phyloP scores from a whole-genome alignment of 2,329 filamentous ascomycete genomes.

The Claviceps pusilla region DNA sequence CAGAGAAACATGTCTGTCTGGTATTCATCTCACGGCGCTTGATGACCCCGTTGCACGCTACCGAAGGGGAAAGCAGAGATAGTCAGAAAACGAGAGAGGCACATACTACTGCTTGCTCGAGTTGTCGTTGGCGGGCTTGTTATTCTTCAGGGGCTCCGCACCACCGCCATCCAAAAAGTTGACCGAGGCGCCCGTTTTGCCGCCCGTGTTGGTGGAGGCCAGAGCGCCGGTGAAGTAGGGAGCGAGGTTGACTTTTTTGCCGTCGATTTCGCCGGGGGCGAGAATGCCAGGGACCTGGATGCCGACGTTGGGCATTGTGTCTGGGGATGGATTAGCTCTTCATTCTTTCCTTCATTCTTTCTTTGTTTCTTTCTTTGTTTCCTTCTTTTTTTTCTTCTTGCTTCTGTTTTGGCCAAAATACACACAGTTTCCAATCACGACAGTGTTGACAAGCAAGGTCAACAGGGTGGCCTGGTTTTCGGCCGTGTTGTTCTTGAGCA shows the following conservation, averaged over 20 bases:
- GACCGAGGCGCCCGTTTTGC: conserved; percentile 27
- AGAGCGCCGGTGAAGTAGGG: conserved; percentile 45
- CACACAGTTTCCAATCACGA: conserved; percentile 45
- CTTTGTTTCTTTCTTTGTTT: too few relatives aligned
- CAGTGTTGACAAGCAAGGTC: conserved; percentile 45
- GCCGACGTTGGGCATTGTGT: conserved; percentile 37
- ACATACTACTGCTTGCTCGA: conserved; percentile 28
- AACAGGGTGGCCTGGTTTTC: conserved; percentile 41
- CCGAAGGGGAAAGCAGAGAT: too few relatives aligned
- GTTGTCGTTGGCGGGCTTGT: conserved; percentile 35
- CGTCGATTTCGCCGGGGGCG: conserved; percentile 32
- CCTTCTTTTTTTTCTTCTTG: too few relatives aligned
- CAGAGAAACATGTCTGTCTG: not conserved
- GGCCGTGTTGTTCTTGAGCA: conserved; percentile 43
- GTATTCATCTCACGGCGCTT: not conserved
- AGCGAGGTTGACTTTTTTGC: conserved; percentile 37
- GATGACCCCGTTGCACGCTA: too few relatives aligned
- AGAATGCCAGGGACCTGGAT: conserved; percentile 43
- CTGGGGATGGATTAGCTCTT: conserved; percentile 11
- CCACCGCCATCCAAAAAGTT: conserved; percentile 49
- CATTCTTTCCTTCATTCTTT: too few relatives aligned
- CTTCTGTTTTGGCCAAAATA: not conserved
- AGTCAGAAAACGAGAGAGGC: not conserved
- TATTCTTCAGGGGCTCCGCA: conserved; percentile 37
- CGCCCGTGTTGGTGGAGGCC: conserved; percentile 36